Base-by-base conservation (phyloP, 2,329 filamentous ascomycete species). In the Ophiostoma perfectum region DNA sequence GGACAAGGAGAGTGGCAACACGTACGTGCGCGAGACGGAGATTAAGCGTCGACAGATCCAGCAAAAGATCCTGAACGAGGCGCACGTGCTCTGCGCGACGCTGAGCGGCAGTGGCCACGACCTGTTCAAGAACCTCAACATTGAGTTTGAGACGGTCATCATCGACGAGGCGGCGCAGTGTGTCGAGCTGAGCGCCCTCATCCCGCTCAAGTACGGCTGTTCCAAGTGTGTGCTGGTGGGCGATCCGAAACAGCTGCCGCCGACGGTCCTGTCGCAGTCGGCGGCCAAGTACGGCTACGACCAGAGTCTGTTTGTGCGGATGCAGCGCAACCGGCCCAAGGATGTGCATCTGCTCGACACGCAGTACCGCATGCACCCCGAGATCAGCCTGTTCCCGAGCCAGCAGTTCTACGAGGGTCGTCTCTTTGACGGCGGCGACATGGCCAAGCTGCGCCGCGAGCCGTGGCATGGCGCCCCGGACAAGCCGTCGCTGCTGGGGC, bases 291-390 rank as follows among this genome's bases (percentile, higher is more conserved):
- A 93, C 78, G 93, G 95, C 72, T 99, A 98, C 78, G 94, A 98
- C 75, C 95, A 99, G 80, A 97, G 92, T 84, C 82, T 99, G 79
- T 99, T 99, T 80, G 95, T 98, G 67, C 90, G 95, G 45, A 99
- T 99, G 94, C 95, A 98, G 76, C 88, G 89, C 74, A 97, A 97
- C 72, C 89, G 94, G 74, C 91, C 92, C 0, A 82, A 90, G 44
- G 90, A 96, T 72, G 88, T 99, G 16, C 94, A 99, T 80, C 83
- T 99, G 39, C 86, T 99, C n/a, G 94, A 98, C 76, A 95, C 90
- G 68, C 95, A 99, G 76, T 99, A 99, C 77, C 95, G 95, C 79
- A 99, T 99, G 96, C 95, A 99, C 79, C 95, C 96, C 0, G 92
- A 95, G 73, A 99, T 99, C 76, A 97, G 93, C 78, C 78, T 82